Conservation (phyloP, 2,329 filamentous ascomycete genomes). For the Ascochyta rabiei region DNA sequence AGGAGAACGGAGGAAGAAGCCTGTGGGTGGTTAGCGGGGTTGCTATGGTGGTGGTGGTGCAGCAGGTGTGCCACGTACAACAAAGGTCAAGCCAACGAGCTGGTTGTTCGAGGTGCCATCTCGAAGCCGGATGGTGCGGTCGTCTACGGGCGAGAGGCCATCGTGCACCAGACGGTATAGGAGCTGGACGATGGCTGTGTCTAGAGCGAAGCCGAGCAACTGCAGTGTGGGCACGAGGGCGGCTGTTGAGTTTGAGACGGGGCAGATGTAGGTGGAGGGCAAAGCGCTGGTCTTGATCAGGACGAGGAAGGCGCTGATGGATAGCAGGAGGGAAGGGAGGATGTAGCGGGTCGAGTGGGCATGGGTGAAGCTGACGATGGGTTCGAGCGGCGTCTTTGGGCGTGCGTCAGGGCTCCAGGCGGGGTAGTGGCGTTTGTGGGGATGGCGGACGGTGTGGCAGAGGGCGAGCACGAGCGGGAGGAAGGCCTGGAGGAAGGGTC, state of each 20-base stretch:
- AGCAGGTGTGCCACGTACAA: constrained; percentile 22
- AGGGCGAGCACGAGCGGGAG: constrained; percentile 43
- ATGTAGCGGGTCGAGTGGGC: constrained; percentile 41
- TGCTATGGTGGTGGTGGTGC: neutral
- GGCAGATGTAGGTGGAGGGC: constrained; percentile 43
- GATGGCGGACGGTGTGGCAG: constrained; percentile 37
- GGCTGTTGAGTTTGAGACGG: constrained; percentile 31
- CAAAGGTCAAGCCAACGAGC: constrained; percentile 38
- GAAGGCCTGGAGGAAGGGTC: constrained; percentile 30
- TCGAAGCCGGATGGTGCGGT: constrained; percentile 31
- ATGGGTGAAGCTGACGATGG: constrained; percentile 34
- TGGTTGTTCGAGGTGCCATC: constrained; percentile 37
- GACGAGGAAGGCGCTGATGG: constrained; percentile 40
- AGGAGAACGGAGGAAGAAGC: constrained; percentile 39
- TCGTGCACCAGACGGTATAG: constrained; percentile 39
- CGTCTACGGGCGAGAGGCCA: constrained; percentile 29
- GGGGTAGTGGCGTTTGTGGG: constrained; percentile 33
- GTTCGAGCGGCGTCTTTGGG: constrained; percentile 31
- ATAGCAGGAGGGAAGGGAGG: constrained; percentile 37
- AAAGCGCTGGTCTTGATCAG: constrained; percentile 36
- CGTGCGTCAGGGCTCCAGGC: constrained; percentile 37
- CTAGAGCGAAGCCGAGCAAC: constrained; percentile 37
- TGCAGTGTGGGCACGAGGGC: constrained; percentile 39
- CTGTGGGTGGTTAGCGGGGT: constrained; percentile 29
- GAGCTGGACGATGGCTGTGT: constrained; percentile 33